Evolutionary conservation across 2,329 filamentous ascomycete species (phyloP), one percentile per base, ranked within the genome.

Genomic region (Chaetomium sp.): DNA sequence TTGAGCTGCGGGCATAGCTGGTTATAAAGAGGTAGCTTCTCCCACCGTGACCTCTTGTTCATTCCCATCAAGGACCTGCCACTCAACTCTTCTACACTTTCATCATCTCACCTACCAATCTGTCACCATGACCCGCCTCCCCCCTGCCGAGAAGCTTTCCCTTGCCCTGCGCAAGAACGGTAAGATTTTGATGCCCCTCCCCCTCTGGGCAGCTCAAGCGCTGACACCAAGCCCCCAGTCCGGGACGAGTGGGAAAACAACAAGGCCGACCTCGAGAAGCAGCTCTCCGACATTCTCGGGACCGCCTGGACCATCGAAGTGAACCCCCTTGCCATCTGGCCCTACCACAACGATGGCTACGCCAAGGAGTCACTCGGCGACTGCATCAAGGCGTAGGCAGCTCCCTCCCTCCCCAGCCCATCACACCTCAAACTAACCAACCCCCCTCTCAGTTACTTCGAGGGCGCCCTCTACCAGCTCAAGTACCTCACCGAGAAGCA

Each of bases 91-190:
- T 21, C 27, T 31, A 19, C 57, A 42, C 33, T 21, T 42, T 12
- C 33, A 27, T 13, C 5, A 16, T 13, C n/a, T 38, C 56, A 25
- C n/a, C 31, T 29, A 8, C 35, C 31, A 25, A 50, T 19, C 57
- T 57, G 53, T 60, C 70, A 72, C 10, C 57, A 77, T 78, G 76
- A 69, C 71, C 63, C 75, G 75, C 47, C 78, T 82, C 57, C 77
- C 80, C 9, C 80, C 82, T 8, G 78, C 77, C 53, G 82, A 80
- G 67, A 85, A 82, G 74, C 75, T 85, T 12, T 77, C 82, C 42
- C 80, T 85, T 67, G 79, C 78, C 35, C 70, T 81, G 51, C 81
- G 82, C 72, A 85, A 83, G 75, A 82, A 84, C 72, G 70, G 83
- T 84, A 70, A 70, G 75, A 73, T 35, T 2, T 21, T 33, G 29